Evolutionary conservation across 2,329 filamentous ascomycete genomes (phyloP).

Genomic region (Colletotrichum sublineola): DNA sequence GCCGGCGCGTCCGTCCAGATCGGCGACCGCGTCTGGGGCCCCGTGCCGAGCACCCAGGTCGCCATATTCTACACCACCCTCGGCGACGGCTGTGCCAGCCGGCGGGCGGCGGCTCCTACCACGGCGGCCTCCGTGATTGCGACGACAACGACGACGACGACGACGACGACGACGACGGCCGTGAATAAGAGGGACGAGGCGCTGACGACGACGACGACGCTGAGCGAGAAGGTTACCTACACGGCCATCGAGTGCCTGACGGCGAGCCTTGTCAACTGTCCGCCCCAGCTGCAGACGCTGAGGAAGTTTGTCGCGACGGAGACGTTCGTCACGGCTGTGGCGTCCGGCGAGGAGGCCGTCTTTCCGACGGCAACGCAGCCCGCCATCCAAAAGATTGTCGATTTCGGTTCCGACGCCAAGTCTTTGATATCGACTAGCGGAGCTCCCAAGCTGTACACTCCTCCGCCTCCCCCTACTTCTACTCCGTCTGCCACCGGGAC

Average conservation of each 20-base stretch:
- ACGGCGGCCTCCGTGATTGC: not conserved
- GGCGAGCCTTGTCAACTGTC: constrained; percentile 61
- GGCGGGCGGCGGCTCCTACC: constrained; percentile 45
- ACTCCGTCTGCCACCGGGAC: not conserved
- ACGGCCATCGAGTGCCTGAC: constrained; percentile 60
- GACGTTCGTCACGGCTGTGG: constrained; percentile 57
- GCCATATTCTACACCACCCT: constrained; percentile 68
- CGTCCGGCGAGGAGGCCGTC: constrained; percentile 52
- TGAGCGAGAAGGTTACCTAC: constrained; percentile 50
- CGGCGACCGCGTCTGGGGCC: constrained; percentile 62
- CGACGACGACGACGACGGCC: constrained; percentile 30
- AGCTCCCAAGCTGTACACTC: constrained; percentile 4
- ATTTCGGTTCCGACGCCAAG: constrained; percentile 13
- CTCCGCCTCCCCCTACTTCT: not conserved
- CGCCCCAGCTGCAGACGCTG: constrained; percentile 62
- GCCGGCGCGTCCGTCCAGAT: constrained; percentile 66
- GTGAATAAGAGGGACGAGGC: constrained; percentile 39
- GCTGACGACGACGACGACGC: constrained; percentile 54
- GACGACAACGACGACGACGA: constrained; percentile 17
- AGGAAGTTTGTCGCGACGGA: constrained; percentile 53
- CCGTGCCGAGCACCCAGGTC: constrained; percentile 58
- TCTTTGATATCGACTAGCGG: constrained; percentile 28
- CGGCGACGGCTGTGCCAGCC: constrained; percentile 53
- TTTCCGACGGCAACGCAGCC: constrained; percentile 49
- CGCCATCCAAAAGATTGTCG: constrained; percentile 7